Conservation (phyloP, 805 yeast genomes). For the Candida xiaguanensis region DNA sequence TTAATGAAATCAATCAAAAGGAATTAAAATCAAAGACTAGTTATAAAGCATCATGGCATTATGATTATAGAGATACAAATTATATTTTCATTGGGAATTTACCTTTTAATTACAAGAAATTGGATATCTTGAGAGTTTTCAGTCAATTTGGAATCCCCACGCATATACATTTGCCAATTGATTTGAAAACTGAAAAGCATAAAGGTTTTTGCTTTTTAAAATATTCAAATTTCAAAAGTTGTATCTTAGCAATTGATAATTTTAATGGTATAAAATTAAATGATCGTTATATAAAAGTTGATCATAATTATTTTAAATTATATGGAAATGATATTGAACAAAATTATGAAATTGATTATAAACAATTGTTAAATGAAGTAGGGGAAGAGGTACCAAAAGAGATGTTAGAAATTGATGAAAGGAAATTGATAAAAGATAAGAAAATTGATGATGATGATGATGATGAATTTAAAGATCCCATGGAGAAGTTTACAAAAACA, state of each 20-base stretch:
- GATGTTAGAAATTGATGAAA: constrained; percentile 5
- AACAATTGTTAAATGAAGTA: constrained; percentile 12
- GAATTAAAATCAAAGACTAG: constrained; percentile 64
- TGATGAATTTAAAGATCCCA: constrained; percentile 36
- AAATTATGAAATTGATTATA: constrained; percentile 30
- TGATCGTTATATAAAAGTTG: constrained; percentile 54
- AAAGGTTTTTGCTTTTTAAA: constrained; percentile 76
- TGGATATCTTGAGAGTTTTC: constrained; percentile 72
- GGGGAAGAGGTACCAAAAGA: constrained; percentile 7
- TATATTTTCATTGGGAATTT: constrained; percentile 76
- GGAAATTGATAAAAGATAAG: not conserved
- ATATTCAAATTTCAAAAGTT: constrained; percentile 76
- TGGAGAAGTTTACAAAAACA: constrained; percentile 21
- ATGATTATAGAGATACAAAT: constrained; percentile 73
- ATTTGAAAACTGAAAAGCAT: constrained; percentile 34
- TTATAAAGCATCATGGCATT: constrained; percentile 81
- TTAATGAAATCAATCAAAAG: constrained; percentile 56
- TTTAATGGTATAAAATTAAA: constrained; percentile 64
- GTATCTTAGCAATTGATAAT: constrained; percentile 85
- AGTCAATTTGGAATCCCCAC: constrained; percentile 90
- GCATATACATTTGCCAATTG: constrained; percentile 65
- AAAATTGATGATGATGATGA: constrained; percentile 6
- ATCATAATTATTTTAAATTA: constrained; percentile 64
- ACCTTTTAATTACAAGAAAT: constrained; percentile 61
- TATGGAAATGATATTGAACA: constrained; percentile 50